A percentile compares a stretch with the other conserved stretches of the same genome.
Conservation (phyloP, 306 rosid species). For the cucumber (Cucumis sativus) region Cucumber_9930_V3 NC_026661.2:13632501-13633000, state of each 20-base stretch:
- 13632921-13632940: slow-evolving; percentile 6
- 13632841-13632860: background rate
- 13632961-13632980: slow-evolving; percentile 24
- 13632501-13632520: background rate
- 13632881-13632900: slow-evolving; percentile 29
- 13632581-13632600: background rate
- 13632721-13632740: background rate
- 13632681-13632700: background rate
- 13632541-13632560: too few relatives aligned
- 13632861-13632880: slow-evolving; percentile 34
- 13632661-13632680: background rate
- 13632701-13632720: background rate
- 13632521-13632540: too few relatives aligned
- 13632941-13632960: slow-evolving; percentile 19
- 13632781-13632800: background rate
- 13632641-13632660: background rate
- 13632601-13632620: background rate
- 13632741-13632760: background rate
- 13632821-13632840: background rate
- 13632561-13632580: too few relatives aligned
- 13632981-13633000: slow-evolving; percentile 26
- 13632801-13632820: background rate
- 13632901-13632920: background rate
- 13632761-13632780: background rate
- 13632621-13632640: background rate